A percentile compares a stretch with the other conserved stretches of the same genome.
These are phyloP conservation scores for Quercus wislizeni DNA, from an alignment of 306 rosid species.

Conservation along the genomic window DNA sequence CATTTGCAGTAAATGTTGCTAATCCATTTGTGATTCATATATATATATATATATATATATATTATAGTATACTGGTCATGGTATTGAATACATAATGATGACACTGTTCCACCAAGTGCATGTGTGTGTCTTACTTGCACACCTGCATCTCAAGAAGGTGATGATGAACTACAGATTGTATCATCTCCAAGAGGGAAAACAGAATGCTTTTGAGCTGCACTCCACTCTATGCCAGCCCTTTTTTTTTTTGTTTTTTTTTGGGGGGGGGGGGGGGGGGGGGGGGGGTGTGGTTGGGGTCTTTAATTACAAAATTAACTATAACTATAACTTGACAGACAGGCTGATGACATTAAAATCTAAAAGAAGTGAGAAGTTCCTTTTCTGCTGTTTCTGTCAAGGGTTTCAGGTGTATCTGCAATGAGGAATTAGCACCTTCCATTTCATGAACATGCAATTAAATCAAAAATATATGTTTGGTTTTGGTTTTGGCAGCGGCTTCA, in stretches of 20 bases:
- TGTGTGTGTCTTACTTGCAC: neutral
- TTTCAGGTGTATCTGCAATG: neutral
- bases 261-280: neutral
- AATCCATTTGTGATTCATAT: neutral
- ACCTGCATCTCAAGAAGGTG: neutral
- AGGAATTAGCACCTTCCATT: neutral
- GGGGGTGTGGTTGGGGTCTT: too few species aligned
- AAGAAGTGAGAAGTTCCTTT: neutral
- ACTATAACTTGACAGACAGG: neutral
- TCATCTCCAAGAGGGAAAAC: neutral
- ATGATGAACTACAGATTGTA: neutral
- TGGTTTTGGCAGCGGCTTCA: neutral
- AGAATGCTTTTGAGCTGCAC: neutral
- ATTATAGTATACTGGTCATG: neutral
- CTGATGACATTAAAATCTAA: neutral
- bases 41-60: neutral
- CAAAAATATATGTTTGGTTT: neutral
- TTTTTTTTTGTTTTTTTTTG: too few species aligned
- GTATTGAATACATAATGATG: neutral
- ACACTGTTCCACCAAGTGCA: neutral
- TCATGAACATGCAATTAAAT: neutral
- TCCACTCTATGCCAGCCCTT: neutral
- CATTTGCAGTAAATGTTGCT: too few species aligned
- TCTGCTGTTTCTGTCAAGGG: neutral
- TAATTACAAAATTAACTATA: neutral